Base-by-base conservation (phyloP, 2,329 filamentous ascomycete species). In the Colletotrichum cereale region DNA sequence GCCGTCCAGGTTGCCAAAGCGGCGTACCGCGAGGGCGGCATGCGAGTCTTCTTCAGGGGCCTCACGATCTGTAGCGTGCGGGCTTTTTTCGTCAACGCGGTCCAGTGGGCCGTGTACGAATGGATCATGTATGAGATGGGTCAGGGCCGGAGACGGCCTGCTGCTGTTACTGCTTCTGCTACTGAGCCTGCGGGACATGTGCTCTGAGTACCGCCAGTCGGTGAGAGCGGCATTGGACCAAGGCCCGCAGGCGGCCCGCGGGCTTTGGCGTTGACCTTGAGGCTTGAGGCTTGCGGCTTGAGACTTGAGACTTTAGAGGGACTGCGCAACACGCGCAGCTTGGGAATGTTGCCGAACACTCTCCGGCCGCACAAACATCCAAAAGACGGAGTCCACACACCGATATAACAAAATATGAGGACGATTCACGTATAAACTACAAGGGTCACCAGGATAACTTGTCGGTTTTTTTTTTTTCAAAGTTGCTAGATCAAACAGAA, bases 41-140 rank as follows among this genome's bases (percentile, higher is more conserved):
- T 85, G 11, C 80, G 82, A 40, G 86, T 90, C 1, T 95, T 95
- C 81, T 95, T 93, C 78, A 86, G 90, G 38, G 93, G 93, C 0
- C 80, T 98, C 52, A 90, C 90, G 0, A 86, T 97, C 40, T 98
- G 96, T 80, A 97, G 93, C 80, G 82, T 93, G 11, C 86, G 96
- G 75, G 96, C 96, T 0, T 98, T 98, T 79, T 84, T 97, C 63
- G 96, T 98, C 48, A 98, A 98, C 83, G 95, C 96, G 2, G 92
- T 94, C n/a, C 87, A 95, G 84, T 98, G 95, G 95, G 92, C 92
- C 31, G 89, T 94, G 7, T 98, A 98, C 79, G 95, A 98, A 82
- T 94, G 92, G 90, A 89, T 94, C 77, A 96, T 97, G 92, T 78
- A 80, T 34, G 85, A 88, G 76, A 78, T 91, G 29, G 84, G 83